Percentiles rank a stretch among this genome's conserved stretches.
Evolutionary conservation across 2,329 filamentous ascomycete genomes (phyloP).

Genomic region (Botrytis squamosa): DNA sequence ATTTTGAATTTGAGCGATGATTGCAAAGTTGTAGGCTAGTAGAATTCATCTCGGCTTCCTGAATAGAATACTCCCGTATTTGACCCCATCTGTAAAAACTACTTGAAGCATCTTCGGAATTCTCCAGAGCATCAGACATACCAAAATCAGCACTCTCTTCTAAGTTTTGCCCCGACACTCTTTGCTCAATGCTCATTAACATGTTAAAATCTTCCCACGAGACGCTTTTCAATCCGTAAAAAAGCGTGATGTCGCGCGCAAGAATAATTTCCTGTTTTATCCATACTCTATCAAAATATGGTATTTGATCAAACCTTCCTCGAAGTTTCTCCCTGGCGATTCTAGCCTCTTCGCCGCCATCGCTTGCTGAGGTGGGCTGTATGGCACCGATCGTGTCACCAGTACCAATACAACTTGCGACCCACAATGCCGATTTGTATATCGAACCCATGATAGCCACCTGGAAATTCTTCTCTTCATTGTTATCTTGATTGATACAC

Average conservation of each 20-base stretch:
- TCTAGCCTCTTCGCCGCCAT: neutral
- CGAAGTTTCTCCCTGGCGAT: neutral
- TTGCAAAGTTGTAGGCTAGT: neutral
- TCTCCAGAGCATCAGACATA: neutral
- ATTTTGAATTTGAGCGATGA: neutral
- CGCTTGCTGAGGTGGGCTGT: neutral
- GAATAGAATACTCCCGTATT: neutral
- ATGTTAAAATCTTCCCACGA: neutral
- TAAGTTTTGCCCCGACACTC: neutral
- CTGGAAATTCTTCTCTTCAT: slow-evolving; percentile 24
- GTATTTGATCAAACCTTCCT: slow-evolving; percentile 6
- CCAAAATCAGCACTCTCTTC: neutral
- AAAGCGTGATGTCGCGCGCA: neutral
- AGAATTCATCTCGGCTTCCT: neutral
- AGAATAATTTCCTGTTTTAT: slow-evolving; percentile 16
- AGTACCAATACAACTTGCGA: slow-evolving; percentile 25
- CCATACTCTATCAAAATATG: slow-evolving; percentile 18
- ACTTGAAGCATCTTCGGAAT: neutral
- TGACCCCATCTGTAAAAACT: neutral
- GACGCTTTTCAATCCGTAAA: neutral
- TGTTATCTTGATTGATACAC: slow-evolving; percentile 28
- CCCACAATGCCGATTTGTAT: slow-evolving; percentile 25
- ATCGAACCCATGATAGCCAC: slow-evolving; percentile 26
- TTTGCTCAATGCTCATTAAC: neutral
- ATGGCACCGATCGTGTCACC: slow-evolving; percentile 3